Evolutionary conservation across 1,284 basidiomycete genomes (phyloP).

Genomic region (Trichosporon sp.): DNA sequence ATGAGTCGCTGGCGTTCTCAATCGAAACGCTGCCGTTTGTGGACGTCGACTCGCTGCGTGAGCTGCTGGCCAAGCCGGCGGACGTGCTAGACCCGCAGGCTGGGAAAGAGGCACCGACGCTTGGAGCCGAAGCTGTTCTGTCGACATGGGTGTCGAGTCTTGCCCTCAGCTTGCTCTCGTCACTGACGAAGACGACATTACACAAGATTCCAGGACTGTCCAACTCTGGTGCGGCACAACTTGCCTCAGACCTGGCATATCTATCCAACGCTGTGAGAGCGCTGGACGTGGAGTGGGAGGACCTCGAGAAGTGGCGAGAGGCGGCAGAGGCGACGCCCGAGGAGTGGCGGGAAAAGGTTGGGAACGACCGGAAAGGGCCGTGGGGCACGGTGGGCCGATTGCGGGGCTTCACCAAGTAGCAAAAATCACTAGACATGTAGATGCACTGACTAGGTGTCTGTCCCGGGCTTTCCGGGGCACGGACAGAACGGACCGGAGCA

Average conservation of each 20-base stretch:
- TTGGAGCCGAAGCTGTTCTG: slow-evolving; percentile 65
- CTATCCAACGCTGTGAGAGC: slow-evolving; percentile 84
- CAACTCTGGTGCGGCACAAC: slow-evolving; percentile 66
- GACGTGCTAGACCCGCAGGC: background rate
- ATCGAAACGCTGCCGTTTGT: slow-evolving; percentile 71
- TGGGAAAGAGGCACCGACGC: slow-evolving; percentile 48
- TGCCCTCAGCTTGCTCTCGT: slow-evolving; percentile 67
- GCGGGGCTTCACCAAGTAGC: slow-evolving; percentile 5
- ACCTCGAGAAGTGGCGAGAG: slow-evolving; percentile 67
- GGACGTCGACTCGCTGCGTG: slow-evolving; percentile 54
- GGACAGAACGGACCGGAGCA: background rate
- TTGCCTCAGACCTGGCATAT: slow-evolving; percentile 82
- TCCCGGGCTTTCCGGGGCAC: background rate
- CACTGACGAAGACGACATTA: slow-evolving; percentile 63
- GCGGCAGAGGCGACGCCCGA: slow-evolving; percentile 58
- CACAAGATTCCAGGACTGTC: slow-evolving; percentile 58
- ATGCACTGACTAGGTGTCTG: background rate
- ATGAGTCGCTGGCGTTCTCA: slow-evolving; percentile 85
- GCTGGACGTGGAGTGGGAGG: slow-evolving; percentile 74
- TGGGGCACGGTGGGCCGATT: slow-evolving; percentile 11
- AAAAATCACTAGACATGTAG: background rate
- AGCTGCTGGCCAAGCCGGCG: slow-evolving; percentile 40
- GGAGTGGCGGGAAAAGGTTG: slow-evolving; percentile 24
- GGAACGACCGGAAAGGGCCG: slow-evolving; percentile 13
- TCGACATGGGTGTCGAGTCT: slow-evolving; percentile 85